Base-by-base conservation (phyloP, 2,329 filamentous ascomycete genomes). In the Colletotrichum sp. region DNA sequence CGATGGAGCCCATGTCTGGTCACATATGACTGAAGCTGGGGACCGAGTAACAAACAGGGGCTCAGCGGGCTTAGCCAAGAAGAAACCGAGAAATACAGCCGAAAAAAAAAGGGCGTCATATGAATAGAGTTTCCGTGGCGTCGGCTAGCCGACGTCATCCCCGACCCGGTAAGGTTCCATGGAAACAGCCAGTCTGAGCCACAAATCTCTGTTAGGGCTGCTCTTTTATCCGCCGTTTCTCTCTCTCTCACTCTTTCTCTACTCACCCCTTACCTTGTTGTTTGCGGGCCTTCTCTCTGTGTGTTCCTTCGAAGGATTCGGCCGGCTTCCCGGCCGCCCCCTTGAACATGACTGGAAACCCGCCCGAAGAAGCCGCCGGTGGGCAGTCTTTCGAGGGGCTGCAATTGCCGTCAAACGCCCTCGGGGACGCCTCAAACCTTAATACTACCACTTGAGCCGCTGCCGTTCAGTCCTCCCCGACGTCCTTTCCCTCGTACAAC, bases 111-210 rank as follows among this genome's bases (percentile, higher is more conserved):
- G 34, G n/a, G 57, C 73, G 70, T 69, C 55, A 73, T 69, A 69
- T 25, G 61, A 73, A 73, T 76, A 73, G 64, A 76, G 70, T 76
- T 76, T 73, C 25, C 44, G 64, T 69, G 73, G 73, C 73, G 70
- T 68, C 57, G 32, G 64, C 32, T 73, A 69, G 27, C 44, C 70
- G 70, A 76, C 73, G 73, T 73, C 73, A 76, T 76, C 12, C 59
- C 27, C 64, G 49, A 25, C 44, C 13, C 27, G 59, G 44, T 27
- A 65, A 65, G 49, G 73, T 61, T 69, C 55, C 29, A 52, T 73
- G 57, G 59, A 69, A 73, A 72, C 69, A 49, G 44, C n/a, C 57
- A 68, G 70, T 69, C 70, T 68, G 70, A 69, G 73, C 70, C 70
- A 65, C 64, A 69, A 64, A 55, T 29, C 36, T 62, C 69, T 52